Evolutionary conservation across 768 basidiomycete species (phyloP), one percentile per base, ranked within the genome.

Genomic region (Gymnopilus dilepis): DNA sequence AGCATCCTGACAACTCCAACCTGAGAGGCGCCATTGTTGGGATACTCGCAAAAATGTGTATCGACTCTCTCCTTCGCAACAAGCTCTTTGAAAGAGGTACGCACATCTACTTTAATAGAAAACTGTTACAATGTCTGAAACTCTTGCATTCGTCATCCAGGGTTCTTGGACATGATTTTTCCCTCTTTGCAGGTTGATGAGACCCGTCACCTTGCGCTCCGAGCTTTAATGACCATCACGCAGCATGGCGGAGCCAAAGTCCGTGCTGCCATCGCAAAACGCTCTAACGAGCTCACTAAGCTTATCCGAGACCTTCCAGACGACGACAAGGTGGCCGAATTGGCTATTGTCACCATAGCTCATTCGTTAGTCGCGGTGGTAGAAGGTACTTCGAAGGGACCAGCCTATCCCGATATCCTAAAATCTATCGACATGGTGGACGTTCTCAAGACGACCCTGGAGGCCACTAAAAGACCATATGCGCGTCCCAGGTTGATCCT

Each of bases 21-120:
- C 73, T 89, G 17, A 72, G 74, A 50, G 87, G 86, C 0, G 86
- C 82, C 0, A 82, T 89, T 43, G 77, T 87, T 7, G 84, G 82
- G 7, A 84, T 90, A 50, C 88, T 83, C 63, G 81, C 86, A 15
- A 86, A 85, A 66, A 86, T 89, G 84, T 87, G 80, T 31, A 79
- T 77, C 0, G 88, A 89, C 68, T 77, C 84, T 2, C 75, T 89
- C 37, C 70, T 89, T 58, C 77, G 89, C 17, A 82, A 88, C 70
- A 84, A 84, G 60, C 74, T 90, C 15, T 82, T 86, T 65, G 76
- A 81, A 34, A 80, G 80, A 77, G 88, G 88, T 87, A 56, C 4
- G 63, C 45, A 15, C 26, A 13, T 1, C 30, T 53, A 31, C 34
- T 59, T 12, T 3, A 7, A n/a, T 11, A 30, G n/a, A 7, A 31